Base-by-base conservation (phyloP, 306 rosid species). In the Albizia julibrissin region DNA sequence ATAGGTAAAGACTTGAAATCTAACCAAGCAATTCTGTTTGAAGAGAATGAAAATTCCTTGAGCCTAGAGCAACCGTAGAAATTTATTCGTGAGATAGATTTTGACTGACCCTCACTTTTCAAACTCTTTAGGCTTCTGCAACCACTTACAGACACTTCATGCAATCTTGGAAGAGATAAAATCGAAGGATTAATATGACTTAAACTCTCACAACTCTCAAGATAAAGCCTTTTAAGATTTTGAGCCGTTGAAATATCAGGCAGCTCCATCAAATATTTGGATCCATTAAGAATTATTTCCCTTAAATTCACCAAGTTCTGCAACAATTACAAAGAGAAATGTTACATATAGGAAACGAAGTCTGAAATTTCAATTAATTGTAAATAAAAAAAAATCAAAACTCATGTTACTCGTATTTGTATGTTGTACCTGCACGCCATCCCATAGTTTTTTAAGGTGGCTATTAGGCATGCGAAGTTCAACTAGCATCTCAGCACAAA, bases 281-380 rank as follows among this genome's bases (percentile, higher is more conserved):
- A 71, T 3, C 31, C 22, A 3, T 3, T 0, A 24, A 85, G 33
- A 2, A 65, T 9, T 3, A 85, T 71, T 5, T 2, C 1, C 37
- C 56, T 67, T 50, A 80, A 81, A 50, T 76, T 76, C 7, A 3
- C 47, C 19, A 85, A 78, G n/a, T 72, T 33, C 82, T 85, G 59
- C 11, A 56, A 27, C 18, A 77, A 69, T 80, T 37, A 61, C 72
- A 56, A n/a, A 26, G 61, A 46, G n/a, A 18, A 21, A 22, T 31
- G 19, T 61, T 67, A 34, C 18, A 43, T 37, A 2, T 37, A 2
- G 29, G 24, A 33, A 54, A 10, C 31, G 22, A 33, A 16, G n/a
- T 11, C 15, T 54, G 14, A 64, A 31, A 43, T 61, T 62, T 52
- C 27, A 72, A 64, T 62, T 29, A 18, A 34, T 9, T 21, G 6